Conservation (phyloP, 805 yeast genomes). For the Wickerhamiella domercqiae region DNA sequence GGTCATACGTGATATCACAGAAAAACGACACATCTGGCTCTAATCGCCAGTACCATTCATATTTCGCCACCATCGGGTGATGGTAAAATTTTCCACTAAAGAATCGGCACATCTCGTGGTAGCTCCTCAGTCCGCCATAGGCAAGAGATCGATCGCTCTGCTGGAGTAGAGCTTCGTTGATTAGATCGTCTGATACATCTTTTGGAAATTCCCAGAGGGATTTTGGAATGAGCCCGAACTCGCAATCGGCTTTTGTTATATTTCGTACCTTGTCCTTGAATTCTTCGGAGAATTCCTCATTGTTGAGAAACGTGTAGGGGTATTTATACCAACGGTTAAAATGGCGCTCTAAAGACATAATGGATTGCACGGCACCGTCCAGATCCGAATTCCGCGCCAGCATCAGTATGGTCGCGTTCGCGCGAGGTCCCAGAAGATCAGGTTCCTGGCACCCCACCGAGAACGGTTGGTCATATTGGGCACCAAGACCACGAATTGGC, state of each 20-base stretch:
- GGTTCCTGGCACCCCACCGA: slow-evolving; percentile 9
- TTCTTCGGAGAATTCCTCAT: slow-evolving; percentile 50
- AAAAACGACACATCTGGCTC: slow-evolving; percentile 83
- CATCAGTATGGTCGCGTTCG: slow-evolving; percentile 73
- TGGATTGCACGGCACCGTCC: slow-evolving; percentile 54
- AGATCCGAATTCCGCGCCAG: slow-evolving; percentile 69
- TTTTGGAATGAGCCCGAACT: slow-evolving; percentile 51
- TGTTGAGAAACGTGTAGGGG: slow-evolving; percentile 80
- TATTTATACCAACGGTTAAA: slow-evolving; percentile 89
- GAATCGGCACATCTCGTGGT: slow-evolving; percentile 88
- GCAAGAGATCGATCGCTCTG: slow-evolving; percentile 76
- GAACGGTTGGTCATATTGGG: slow-evolving; percentile 8
- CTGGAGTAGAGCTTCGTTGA: slow-evolving; percentile 43
- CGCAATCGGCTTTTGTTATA: slow-evolving; percentile 45
- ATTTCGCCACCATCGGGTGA: slow-evolving; percentile 51
- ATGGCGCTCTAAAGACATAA: slow-evolving; percentile 62
- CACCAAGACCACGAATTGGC: slow-evolving; percentile 1
- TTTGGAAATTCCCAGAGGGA: slow-evolving; percentile 58
- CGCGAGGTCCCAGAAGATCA: slow-evolving; percentile 28
- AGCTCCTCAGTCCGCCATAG: slow-evolving; percentile 69
- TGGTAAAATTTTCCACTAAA: slow-evolving; percentile 70
- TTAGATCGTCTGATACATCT: slow-evolving; percentile 27
- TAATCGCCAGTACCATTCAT: slow-evolving; percentile 92
- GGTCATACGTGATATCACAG: slow-evolving; percentile 87
- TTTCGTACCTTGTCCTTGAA: slow-evolving; percentile 39